phyloP scores from a whole-genome alignment of 805 yeast genomes.

The Maudiozyma saulgeensis region DNA sequence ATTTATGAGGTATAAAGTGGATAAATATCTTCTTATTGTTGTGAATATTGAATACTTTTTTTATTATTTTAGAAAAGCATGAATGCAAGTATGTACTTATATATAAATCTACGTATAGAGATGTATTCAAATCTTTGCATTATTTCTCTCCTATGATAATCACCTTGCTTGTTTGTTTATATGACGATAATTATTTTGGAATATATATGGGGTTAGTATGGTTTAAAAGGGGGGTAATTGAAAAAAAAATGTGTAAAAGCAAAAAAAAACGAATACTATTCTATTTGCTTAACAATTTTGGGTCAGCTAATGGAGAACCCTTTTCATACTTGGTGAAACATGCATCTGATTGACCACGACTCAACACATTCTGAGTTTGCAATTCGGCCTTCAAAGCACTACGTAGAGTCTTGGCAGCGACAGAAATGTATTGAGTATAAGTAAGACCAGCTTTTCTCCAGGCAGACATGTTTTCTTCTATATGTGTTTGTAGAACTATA shows the following conservation, averaged over 20 bases:
- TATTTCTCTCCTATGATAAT: no score
- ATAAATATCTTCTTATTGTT: no score
- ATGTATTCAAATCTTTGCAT: no score
- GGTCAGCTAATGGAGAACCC: slow-evolving; percentile 44
- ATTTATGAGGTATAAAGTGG: no score
- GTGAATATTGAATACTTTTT: no score
- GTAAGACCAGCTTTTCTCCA: slow-evolving; percentile 64
- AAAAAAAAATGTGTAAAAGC: neutral
- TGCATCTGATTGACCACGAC: slow-evolving; percentile 68
- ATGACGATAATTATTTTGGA: no score
- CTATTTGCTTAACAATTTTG: slow-evolving; percentile 25
- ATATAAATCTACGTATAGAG: no score
- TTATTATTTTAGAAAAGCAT: no score
- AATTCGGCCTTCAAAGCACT: slow-evolving; percentile 78
- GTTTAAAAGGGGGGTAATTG: neutral
- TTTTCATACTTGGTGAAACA: slow-evolving; percentile 60
- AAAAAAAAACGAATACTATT: neutral
- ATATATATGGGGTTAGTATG: no score
- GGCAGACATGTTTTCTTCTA: slow-evolving; percentile 16
- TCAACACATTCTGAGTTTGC: slow-evolving; percentile 57
- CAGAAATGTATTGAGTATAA: slow-evolving; percentile 78
- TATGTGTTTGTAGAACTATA: no score
- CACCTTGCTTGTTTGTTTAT: no score
- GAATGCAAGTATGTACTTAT: no score
- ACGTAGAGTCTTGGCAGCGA: slow-evolving; percentile 86